Evolutionary conservation across 129 eudicot species (phyloP).

Genomic region (Centaurea solstitialis): DNA sequence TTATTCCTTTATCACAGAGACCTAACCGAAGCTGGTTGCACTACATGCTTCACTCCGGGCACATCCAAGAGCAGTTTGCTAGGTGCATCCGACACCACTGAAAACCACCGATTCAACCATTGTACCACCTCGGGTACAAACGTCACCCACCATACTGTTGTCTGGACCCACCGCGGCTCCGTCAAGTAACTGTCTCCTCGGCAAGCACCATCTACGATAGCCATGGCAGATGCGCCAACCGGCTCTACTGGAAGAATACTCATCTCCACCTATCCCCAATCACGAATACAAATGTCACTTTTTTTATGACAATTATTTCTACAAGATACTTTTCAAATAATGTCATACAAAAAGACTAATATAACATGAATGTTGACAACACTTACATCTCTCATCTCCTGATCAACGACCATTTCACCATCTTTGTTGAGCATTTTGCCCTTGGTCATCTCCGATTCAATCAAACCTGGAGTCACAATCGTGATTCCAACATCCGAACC

Average conservation of each 20-base stretch:
- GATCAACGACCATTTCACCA: slow-evolving; percentile 52
- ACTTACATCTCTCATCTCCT: slow-evolving; percentile 62
- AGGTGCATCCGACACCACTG: slow-evolving; percentile 19
- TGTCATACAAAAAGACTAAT: neutral
- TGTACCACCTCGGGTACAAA: slow-evolving; percentile 34
- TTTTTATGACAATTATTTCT: too few relatives aligned
- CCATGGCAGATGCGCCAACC: slow-evolving; percentile 20
- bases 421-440: slow-evolving; percentile 48
- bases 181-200: slow-evolving; percentile 26
- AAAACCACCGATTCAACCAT: slow-evolving; percentile 25
- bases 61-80: slow-evolving; percentile 24
- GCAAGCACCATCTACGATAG: slow-evolving; percentile 28
- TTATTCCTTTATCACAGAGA: slow-evolving; percentile 27
- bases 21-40: slow-evolving; percentile 25
- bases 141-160: slow-evolving; percentile 31
- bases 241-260: slow-evolving; percentile 28
- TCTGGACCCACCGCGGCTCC: slow-evolving; percentile 33
- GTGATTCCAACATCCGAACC: slow-evolving; percentile 54
- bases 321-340: neutral
- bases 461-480: slow-evolving; percentile 58
- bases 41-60: slow-evolving; percentile 19
- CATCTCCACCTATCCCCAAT: slow-evolving; percentile 26
- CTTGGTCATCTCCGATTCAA: slow-evolving; percentile 58
- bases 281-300: neutral
- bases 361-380: too few relatives aligned